A percentile compares a stretch with the other conserved stretches of the same genome.
phyloP scores from a whole-genome alignment of 306 rosid species.

The Glycine latifolia region DNA sequence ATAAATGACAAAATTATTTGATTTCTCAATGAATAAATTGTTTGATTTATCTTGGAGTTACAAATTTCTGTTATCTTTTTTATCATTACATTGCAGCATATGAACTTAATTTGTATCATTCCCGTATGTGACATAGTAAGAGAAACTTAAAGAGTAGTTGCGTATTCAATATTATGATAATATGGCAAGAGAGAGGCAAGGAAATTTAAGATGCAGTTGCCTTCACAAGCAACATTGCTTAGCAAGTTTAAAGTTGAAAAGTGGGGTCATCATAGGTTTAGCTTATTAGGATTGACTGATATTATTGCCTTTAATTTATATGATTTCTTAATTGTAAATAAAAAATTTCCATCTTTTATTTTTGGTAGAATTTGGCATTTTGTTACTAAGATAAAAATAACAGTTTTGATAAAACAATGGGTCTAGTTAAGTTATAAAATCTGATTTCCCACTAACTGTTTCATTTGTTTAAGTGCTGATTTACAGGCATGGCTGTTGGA shows the following conservation, averaged over 20 bases:
- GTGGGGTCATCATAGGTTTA: slow-evolving; percentile 14
- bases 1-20: slow-evolving; percentile 17
- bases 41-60: slow-evolving; percentile 36
- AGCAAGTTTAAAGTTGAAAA: background rate
- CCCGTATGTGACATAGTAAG: slow-evolving; percentile 6
- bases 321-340: slow-evolving; percentile 25
- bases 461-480: slow-evolving; percentile 52
- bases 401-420: slow-evolving; percentile 22
- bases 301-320: slow-evolving; percentile 15
- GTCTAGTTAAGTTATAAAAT: slow-evolving; percentile 21
- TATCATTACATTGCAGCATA: slow-evolving; percentile 4
- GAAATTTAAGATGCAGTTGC: background rate
- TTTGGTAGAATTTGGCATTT: slow-evolving; percentile 18
- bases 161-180: background rate
- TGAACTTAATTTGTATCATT: slow-evolving; percentile 1
- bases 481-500: slow-evolving; percentile 85
- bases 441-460: slow-evolving; percentile 36
- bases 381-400: slow-evolving; percentile 31
- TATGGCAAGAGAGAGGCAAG: background rate
- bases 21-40: slow-evolving; percentile 28
- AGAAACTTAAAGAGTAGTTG: background rate
- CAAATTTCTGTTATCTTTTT: background rate
- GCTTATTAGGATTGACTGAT: slow-evolving; percentile 9
- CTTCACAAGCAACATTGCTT: background rate
- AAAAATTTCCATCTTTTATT: slow-evolving; percentile 5